Conservation (phyloP, 805 yeast genomes). For the Komagataella kurtzmanii region DNA sequence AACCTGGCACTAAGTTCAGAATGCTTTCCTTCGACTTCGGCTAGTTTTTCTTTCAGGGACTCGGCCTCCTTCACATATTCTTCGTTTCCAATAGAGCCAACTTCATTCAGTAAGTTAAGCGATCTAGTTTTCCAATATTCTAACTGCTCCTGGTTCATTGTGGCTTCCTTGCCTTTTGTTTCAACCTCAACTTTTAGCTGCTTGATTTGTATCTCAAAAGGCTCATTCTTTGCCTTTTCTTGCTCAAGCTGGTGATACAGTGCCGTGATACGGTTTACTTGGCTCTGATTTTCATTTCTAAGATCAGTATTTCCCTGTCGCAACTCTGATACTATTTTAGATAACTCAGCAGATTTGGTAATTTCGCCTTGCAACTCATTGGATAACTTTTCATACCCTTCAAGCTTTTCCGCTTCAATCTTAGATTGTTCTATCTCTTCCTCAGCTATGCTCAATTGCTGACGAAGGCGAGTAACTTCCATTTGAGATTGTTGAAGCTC, state of each 20-base stretch:
- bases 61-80: conserved; percentile 8
- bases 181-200: conserved; percentile 18
- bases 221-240: conserved; percentile 23
- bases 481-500: conserved; percentile 27
- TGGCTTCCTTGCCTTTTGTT: conserved; percentile 31
- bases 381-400: conserved; percentile 10
- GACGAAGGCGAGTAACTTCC: conserved; percentile 42
- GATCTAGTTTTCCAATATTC: conserved; percentile 46
- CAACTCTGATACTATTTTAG: conserved; percentile 47
- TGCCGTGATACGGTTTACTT: conserved; percentile 15
- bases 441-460: conserved; percentile 30
- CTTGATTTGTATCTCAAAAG: conserved; percentile 16
- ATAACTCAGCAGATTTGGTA: conserved; percentile 31
- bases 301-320: conserved; percentile 58
- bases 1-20: conserved; percentile 9
- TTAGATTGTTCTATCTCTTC: conserved; percentile 40
- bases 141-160: conserved; percentile 34
- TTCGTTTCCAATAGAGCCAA: conserved; percentile 29
- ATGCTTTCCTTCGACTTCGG: conserved; percentile 1
- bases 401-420: conserved; percentile 26
- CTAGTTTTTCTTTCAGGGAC: conserved; percentile 7
- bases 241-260: conserved; percentile 26
- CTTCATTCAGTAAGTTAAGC: conserved; percentile 29
- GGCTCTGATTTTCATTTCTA: conserved; percentile 32
- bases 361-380: conserved; percentile 26